These are phyloP conservation scores for Nannizziopsis arthrosporioides DNA, from an alignment of 2,329 filamentous ascomycete species.

Conservation along the genomic window DNA sequence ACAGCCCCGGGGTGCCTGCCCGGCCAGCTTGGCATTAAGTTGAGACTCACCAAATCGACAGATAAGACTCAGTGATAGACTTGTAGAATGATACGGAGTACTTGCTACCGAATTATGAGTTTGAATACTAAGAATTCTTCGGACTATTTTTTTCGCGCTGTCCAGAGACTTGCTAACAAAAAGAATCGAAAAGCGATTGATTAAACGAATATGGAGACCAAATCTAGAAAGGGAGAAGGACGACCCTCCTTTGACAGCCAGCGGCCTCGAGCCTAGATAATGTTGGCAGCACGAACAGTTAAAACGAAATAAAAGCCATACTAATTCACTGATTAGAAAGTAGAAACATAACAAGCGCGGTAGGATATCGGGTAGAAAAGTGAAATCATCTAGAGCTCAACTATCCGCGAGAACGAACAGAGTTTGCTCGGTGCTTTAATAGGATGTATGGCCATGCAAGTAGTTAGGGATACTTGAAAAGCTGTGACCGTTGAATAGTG, in stretches of 20 bases:
- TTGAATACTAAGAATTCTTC: no score
- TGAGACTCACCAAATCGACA: no score
- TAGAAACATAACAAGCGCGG: conserved; percentile 7
- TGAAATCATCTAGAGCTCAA: not conserved
- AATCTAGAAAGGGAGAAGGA: conserved; percentile 4
- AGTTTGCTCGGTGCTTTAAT: conserved; percentile 1
- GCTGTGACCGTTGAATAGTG: no score
- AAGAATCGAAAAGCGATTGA: conserved; percentile 1
- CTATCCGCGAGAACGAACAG: conserved; percentile 5
- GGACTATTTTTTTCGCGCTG: no score
- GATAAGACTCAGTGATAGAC: no score
- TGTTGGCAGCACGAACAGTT: not conserved
- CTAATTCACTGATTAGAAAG: conserved; percentile 7
- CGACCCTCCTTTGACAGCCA: conserved; percentile 4
- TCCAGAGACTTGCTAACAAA: not conserved
- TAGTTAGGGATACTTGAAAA: no score
- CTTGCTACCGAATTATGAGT: no score
- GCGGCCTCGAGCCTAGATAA: conserved; percentile 1
- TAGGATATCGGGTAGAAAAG: conserved; percentile 8
- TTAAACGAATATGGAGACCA: conserved; percentile 9
- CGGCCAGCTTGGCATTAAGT: no score
- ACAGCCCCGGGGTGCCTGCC: no score
- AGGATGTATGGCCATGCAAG: not conserved
- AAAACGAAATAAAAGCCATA: conserved; percentile 2
- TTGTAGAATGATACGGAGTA: no score